Evolutionary conservation across 257 asterid genomes (phyloP), one percentile per base, ranked within the genome.

Genomic region (Echites panduratus): DNA sequence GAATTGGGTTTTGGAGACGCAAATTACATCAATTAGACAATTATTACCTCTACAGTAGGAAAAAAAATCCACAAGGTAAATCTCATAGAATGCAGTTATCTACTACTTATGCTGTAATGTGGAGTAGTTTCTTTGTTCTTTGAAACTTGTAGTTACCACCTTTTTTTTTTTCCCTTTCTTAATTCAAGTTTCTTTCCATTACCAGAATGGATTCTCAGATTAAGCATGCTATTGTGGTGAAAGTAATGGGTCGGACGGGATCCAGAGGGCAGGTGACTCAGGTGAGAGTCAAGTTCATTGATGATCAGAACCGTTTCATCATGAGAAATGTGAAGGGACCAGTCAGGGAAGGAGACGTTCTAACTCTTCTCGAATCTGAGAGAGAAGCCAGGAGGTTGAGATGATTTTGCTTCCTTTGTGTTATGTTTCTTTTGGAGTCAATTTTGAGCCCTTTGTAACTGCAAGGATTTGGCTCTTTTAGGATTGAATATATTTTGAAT

Each of bases 301-400:
- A 75, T 1, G 80, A 81, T 54, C 85, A 75, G 9, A 81, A 78
- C 43, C 54, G 78, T 29, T 78, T 78, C 49, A 78, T 78, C 73
- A 78, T 75, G 82, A 81, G 82, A 56, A 81, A 81, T 13, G 85
- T 78, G 9, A 81, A 81, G 82, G 80, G 85, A 62, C 82, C 85
- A 29, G 80, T 75, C n/a, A 68, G 77, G 59, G 85, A 81, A 71
- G 82, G 80, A 10, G 85, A 81, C 71, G 40, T 77, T 40, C 82
- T 81, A 24, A 78, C 85, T 0, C 57, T 81, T 45, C 75, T 81
- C 3, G 85, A 78, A 68, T 81, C 82, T 7, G 82, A 78, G 78
- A 81, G 85, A 40, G 85, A 81, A 40, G 80, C 85, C 2, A 75
- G 82, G 75, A 77, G 85, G 70, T 43, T 77, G 75, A 75, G 77